These are phyloP conservation scores for Ceriops zippeliana DNA, from an alignment of 345 rosid species.

Conservation along the genomic window DNA sequence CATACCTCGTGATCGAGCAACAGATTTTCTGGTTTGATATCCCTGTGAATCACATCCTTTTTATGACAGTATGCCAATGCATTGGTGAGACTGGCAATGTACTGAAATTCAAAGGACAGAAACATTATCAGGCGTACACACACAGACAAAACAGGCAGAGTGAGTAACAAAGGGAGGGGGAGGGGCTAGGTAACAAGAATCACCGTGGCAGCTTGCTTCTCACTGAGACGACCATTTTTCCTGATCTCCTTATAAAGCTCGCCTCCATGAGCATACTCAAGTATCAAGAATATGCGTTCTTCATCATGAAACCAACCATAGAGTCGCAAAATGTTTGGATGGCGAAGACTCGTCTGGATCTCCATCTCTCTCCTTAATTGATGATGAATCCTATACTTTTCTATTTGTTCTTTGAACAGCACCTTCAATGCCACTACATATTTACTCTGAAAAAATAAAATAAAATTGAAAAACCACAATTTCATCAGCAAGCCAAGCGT, in stretches of 20 bases:
- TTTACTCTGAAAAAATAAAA: conserved; percentile 44
- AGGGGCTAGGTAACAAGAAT: conserved; percentile 2
- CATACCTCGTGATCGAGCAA: conserved; percentile 92
- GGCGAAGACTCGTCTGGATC: conserved; percentile 66
- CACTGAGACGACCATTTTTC: conserved; percentile 54
- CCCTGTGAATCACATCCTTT: conserved; percentile 93
- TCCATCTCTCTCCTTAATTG: conserved; percentile 90
- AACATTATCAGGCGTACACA: not conserved
- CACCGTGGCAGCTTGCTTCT: conserved; percentile 84
- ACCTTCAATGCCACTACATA: conserved; percentile 80
- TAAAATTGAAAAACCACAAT: no score
- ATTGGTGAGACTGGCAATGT: conserved; percentile 78
- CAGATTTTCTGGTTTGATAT: conserved; percentile 94
- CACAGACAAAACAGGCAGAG: no score
- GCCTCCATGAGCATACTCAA: conserved; percentile 86
- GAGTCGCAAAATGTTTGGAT: conserved; percentile 72
- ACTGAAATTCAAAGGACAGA: conserved; percentile 39
- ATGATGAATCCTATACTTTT: conserved; percentile 73
- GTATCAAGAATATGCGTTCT: conserved; percentile 77
- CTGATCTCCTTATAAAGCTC: conserved; percentile 73
- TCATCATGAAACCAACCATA: conserved; percentile 87
- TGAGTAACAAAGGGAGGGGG: no score
- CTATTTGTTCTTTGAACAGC: conserved; percentile 82
- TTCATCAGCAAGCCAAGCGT: no score
- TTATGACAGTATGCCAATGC: conserved; percentile 90